Evolutionary conservation across 2,329 filamentous ascomycete species (phyloP).

Genomic region (Neofusicoccum laricinum): DNA sequence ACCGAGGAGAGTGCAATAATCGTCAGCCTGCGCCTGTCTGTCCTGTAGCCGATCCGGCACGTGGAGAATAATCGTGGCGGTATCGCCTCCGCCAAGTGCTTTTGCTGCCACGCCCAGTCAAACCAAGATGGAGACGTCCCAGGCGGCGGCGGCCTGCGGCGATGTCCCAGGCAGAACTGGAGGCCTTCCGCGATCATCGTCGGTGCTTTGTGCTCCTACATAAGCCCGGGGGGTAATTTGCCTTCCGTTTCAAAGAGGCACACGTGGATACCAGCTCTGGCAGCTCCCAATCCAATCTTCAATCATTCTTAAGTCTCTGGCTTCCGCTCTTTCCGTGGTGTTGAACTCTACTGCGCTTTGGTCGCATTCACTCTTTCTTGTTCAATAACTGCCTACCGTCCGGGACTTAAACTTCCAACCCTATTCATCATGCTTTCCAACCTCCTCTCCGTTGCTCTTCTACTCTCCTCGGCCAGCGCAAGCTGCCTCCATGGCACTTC

Average conservation of each 20-base stretch:
- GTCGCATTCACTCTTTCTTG: not conserved
- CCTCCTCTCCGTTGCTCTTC: not conserved
- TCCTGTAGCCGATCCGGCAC: not conserved
- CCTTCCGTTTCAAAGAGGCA: not conserved
- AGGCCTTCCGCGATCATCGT: not conserved
- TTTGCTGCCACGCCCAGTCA: slow-evolving; percentile 8
- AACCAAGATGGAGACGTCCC: slow-evolving; percentile 1
- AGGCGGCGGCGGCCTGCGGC: not conserved
- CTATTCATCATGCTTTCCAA: not conserved
- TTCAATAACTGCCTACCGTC: not conserved
- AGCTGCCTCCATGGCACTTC: slow-evolving; percentile 44
- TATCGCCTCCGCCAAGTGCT: not conserved
- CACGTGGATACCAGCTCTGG: not conserved
- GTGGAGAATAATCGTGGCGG: not conserved
- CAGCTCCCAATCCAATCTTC: not conserved
- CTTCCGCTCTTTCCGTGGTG: slow-evolving; percentile 2
- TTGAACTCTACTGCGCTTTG: not conserved
- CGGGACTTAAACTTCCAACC: not conserved
- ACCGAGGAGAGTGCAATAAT: not conserved
- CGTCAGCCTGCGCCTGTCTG: not conserved
- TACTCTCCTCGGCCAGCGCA: slow-evolving; percentile 25
- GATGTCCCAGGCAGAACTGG: not conserved
- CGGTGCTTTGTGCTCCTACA: not conserved
- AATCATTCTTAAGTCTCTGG: not conserved
- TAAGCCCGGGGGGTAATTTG: slow-evolving; percentile 5